Percentiles rank a stretch among this genome's conserved stretches.
These are phyloP conservation scores for Xylaria grammica DNA, from an alignment of 495 filamentous ascomycete species.

Conservation along the genomic window DNA sequence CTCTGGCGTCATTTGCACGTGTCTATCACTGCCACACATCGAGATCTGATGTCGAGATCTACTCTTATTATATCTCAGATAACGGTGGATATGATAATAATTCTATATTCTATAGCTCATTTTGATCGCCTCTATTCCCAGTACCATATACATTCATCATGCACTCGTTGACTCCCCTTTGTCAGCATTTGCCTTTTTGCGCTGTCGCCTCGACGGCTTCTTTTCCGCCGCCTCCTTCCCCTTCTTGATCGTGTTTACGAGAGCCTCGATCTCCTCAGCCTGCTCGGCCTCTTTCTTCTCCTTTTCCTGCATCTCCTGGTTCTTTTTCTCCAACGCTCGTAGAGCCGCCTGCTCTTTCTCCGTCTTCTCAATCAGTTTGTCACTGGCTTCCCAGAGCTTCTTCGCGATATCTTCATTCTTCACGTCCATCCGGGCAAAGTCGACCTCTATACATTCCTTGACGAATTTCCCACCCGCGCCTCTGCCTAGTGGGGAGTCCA, in stretches of 20 bases:
- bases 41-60: not conserved
- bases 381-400: constrained; percentile 85
- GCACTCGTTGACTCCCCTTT: constrained; percentile 13
- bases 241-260: constrained; percentile 47
- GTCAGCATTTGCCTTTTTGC: constrained; percentile 39
- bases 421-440: constrained; percentile 74
- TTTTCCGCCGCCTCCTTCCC: constrained; percentile 43
- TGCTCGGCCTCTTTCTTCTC: constrained; percentile 49
- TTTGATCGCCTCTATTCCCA: not conserved
- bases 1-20: constrained; percentile 11
- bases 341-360: constrained; percentile 80
- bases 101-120: not conserved
- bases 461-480: constrained; percentile 72
- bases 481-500: constrained; percentile 72
- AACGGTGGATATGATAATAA: not conserved
- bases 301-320: constrained; percentile 57
- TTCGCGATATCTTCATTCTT: constrained; percentile 77
- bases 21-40: not conserved
- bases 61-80: not conserved
- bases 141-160: not conserved
- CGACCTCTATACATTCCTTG: constrained; percentile 85
- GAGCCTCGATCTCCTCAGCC: constrained; percentile 50
- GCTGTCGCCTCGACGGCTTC: constrained; percentile 42
- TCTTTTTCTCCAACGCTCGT: constrained; percentile 72
- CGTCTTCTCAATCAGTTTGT: constrained; percentile 77